Percentiles rank a stretch among this genome's conserved stretches.
Evolutionary conservation across 2,329 filamentous ascomycete species (phyloP).

Genomic region (Botrytis medusae): DNA sequence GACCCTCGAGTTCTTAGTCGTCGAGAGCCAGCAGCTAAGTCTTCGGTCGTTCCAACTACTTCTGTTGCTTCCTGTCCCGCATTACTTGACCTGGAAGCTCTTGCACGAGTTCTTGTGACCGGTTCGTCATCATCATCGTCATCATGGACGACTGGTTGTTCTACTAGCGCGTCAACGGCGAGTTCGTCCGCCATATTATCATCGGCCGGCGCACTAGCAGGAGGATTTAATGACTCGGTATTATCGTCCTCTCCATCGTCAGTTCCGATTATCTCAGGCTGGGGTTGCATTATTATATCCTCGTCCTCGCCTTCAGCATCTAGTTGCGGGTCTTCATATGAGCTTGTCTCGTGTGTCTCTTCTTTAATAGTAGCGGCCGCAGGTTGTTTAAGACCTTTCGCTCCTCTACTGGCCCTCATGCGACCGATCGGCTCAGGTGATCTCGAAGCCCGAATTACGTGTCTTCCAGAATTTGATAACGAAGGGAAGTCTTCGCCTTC

Average conservation of each 20-base stretch:
- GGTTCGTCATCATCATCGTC: constrained; percentile 40
- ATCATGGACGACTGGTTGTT: constrained; percentile 24
- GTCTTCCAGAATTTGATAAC: constrained; percentile 60
- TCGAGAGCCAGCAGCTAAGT: constrained; percentile 33
- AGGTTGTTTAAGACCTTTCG: constrained; percentile 38
- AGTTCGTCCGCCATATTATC: constrained; percentile 29
- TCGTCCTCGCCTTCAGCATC: constrained; percentile 29
- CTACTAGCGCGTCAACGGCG: constrained; percentile 23
- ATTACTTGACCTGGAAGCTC: constrained; percentile 42
- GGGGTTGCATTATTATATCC: not conserved
- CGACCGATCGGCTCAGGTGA: constrained; percentile 54
- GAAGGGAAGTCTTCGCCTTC: constrained; percentile 58
- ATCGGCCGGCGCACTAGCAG: constrained; percentile 24
- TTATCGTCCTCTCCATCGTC: constrained; percentile 23
- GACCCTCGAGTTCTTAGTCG: constrained; percentile 34
- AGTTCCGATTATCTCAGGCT: constrained; percentile 19
- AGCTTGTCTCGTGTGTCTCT: constrained; percentile 39
- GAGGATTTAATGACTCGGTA: constrained; percentile 10
- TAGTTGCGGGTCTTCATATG: constrained; percentile 34
- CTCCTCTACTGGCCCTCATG: constrained; percentile 33
- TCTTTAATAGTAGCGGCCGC: constrained; percentile 39
- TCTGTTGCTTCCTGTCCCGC: constrained; percentile 45
- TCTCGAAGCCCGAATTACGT: constrained; percentile 51
- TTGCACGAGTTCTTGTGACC: constrained; percentile 44
- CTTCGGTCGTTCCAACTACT: constrained; percentile 49